These are phyloP conservation scores for Cytospora chrysosperma DNA, from an alignment of 2,329 filamentous ascomycete species.

Conservation along the genomic window DNA sequence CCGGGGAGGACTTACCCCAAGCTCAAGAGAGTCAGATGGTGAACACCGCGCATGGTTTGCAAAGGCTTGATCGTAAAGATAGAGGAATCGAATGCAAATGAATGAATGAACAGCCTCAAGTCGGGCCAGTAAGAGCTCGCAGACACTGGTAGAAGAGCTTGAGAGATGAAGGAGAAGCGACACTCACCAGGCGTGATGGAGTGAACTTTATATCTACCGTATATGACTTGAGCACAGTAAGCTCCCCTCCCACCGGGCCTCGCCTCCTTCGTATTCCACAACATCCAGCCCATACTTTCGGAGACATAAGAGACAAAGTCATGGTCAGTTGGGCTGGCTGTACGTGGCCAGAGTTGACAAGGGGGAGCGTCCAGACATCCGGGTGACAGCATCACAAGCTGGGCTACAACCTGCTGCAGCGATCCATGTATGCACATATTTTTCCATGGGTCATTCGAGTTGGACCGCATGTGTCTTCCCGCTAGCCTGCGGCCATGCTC, in stretches of 20 bases:
- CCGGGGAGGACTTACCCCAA: constrained; percentile 7
- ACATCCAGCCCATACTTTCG: neutral
- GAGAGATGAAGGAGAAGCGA: neutral
- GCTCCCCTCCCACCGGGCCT: neutral
- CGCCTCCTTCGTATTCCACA: constrained; percentile 14
- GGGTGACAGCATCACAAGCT: constrained; percentile 8
- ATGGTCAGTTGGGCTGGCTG: neutral
- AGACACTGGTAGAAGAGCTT: constrained; percentile 8
- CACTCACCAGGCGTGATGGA: neutral
- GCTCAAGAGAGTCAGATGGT: constrained; percentile 16
- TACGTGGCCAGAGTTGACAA: neutral
- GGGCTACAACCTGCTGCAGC: neutral
- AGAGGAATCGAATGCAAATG: neutral
- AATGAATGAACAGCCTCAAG: constrained; percentile 15
- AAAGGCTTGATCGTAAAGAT: neutral
- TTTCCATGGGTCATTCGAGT: constrained; percentile 10
- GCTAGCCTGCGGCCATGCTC: neutral
- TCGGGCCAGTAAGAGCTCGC: constrained; percentile 16
- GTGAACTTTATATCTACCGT: constrained; percentile 12
- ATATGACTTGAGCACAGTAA: neutral
- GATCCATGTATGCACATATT: constrained; percentile 6
- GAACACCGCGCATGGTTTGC: constrained; percentile 8
- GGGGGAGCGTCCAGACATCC: neutral
- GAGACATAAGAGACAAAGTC: neutral
- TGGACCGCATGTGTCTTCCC: constrained; percentile 16